Evolutionary conservation across 208 protist species (phyloP), one percentile per base, ranked within the genome.

Genomic region (Trypanosoma melophagium): DNA sequence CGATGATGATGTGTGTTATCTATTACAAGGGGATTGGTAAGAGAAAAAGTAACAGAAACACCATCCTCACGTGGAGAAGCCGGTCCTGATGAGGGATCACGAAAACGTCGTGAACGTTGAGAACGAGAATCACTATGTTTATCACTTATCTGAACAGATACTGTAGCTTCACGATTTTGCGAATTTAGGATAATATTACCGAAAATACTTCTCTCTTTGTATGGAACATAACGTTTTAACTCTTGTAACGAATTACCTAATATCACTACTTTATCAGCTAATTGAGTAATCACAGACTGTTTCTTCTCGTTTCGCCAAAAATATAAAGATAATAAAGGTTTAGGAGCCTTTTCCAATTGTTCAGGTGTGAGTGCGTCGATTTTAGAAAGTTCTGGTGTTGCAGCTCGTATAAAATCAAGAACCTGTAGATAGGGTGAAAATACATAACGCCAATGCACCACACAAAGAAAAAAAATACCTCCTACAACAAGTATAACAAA

Each of bases 401-500:
- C 47, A 16, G 28, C 28, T 17, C 61, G 31, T 44, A 66, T 66
- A 66, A 66, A 66, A 1, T 2, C 13, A 58, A 66, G 61, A 41
- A 31, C 35, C 12, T 57, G 0, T 35, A 58, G 17, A 31, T 66
- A 66, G 1, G 47, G 47, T 31, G 25, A 58, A 57, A 47, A 45
- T 13, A 66, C 31, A 45, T 25, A 66, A 21, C 54, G 63, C 69
- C 67, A 77, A 16, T 55, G 22, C 62, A 69, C 1, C 19, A 45
- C 7, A 47, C 69, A 76, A 0, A 60, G 49, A 14, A 65, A 17
- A 22, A 58, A n/a, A 0, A 19, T 47, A n/a, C 28, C 55, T 31
- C 60, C 58, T 41, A 69, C 31, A 8, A 64, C 28, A 44, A 73
- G 9, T 14, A 71, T 60, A 14, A 76, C 16, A 60, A 83, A 68